Evolutionary conservation across 2,329 filamentous ascomycete genomes (phyloP).

Genomic region (Phaeosphaeriaceae sp.): DNA sequence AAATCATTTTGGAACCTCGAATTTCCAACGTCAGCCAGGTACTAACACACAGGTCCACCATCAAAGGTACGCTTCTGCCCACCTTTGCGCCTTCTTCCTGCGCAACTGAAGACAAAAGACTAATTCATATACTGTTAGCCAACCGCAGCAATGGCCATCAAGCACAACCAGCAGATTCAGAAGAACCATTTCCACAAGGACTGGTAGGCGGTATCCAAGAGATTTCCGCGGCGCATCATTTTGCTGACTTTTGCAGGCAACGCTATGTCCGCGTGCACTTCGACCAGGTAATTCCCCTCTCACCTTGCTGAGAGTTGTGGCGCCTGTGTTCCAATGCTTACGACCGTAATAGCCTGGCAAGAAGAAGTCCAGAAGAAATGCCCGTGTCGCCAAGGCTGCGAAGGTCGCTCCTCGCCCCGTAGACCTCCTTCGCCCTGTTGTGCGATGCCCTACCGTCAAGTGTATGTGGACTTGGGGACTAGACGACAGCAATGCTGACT

Average conservation of each 20-base stretch:
- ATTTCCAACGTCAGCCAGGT: conserved; percentile 26
- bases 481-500: conserved; percentile 17
- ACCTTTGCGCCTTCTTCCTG: background rate
- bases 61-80: conserved; percentile 31
- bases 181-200: conserved; percentile 78
- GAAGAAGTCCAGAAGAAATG: conserved; percentile 90
- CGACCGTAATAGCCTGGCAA: conserved; percentile 76
- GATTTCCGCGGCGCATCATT: conserved; percentile 7
- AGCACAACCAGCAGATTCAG: conserved; percentile 98
- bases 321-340: conserved; percentile 54
- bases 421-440: conserved; percentile 94
- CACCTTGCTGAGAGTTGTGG: conserved; percentile 58
- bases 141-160: conserved; percentile 75
- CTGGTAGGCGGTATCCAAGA: conserved; percentile 54
- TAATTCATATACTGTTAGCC: conserved; percentile 17
- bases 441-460: conserved; percentile 97
- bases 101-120: conserved; percentile 9
- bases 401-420: conserved; percentile 94
- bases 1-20: conserved; percentile 22
- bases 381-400: conserved; percentile 93
- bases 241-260: conserved; percentile 66
- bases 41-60: conserved; percentile 44
- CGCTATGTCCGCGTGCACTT: conserved; percentile 99
- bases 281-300: conserved; percentile 86
- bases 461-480: conserved; percentile 49